A percentile compares a stretch with the other conserved stretches of the same genome.
These are phyloP conservation scores for Raphanus sativus DNA, from an alignment of 345 rosid species.

Conservation along the genomic window DNA sequence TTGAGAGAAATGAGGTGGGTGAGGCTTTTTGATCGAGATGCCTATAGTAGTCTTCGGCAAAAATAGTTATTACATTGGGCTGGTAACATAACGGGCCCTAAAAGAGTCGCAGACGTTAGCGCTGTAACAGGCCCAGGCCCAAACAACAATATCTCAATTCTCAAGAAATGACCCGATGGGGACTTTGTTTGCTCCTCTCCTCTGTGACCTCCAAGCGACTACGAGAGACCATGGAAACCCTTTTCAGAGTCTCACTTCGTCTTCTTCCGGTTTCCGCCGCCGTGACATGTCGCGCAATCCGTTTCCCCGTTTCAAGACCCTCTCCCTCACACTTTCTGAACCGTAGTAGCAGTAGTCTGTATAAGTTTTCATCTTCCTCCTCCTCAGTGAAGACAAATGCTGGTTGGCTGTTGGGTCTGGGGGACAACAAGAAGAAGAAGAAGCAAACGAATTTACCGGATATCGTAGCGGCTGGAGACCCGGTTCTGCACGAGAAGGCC, in stretches of 20 bases:
- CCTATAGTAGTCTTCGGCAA: background rate
- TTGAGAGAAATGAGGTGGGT: background rate
- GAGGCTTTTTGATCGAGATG: background rate
- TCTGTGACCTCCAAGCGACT: constrained; percentile 1
- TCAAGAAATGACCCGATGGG: constrained; percentile 10
- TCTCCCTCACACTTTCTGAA: background rate
- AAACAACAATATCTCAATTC: constrained; percentile 7
- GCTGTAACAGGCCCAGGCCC: too few species aligned
- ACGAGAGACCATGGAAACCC: constrained; percentile 48
- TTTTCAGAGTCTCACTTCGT: constrained; percentile 55
- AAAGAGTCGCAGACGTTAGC: background rate
- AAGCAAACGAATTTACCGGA: constrained; percentile 58
- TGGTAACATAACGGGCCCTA: background rate
- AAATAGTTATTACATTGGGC: background rate
- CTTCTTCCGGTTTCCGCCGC: constrained; percentile 49
- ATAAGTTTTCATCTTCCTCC: constrained; percentile 31
- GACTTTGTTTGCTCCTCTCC: too few species aligned
- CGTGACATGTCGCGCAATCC: constrained; percentile 29
- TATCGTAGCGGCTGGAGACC: constrained; percentile 83
- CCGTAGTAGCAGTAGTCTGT: constrained; percentile 29
- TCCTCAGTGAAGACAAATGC: constrained; percentile 48
- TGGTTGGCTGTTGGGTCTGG: constrained; percentile 90
- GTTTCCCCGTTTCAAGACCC: constrained; percentile 21
- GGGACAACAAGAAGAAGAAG: constrained; percentile 54
- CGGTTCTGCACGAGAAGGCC: constrained; percentile 83